Evolutionary conservation across 306 rosid species (phyloP).

Genomic region (Albizia julibrissin): DNA sequence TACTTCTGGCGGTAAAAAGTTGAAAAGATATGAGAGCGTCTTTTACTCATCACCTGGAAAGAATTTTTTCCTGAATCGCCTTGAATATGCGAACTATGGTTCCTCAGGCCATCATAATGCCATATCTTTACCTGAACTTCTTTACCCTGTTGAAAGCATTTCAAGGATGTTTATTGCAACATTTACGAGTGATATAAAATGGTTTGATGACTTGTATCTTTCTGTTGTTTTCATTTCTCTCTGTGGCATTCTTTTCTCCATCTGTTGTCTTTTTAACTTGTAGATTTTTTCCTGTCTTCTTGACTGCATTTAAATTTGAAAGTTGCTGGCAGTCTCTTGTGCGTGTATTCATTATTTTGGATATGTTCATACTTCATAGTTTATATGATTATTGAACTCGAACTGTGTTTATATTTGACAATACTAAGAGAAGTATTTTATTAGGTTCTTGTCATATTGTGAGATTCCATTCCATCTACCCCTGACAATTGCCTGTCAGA

Average conservation of each 20-base stretch:
- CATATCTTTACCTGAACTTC: conserved; percentile 67
- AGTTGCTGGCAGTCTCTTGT: conserved; percentile 3
- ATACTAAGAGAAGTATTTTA: conserved; percentile 31
- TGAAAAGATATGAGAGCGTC: conserved; percentile 9
- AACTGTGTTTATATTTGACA: conserved; percentile 16
- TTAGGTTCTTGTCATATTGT: conserved; percentile 73
- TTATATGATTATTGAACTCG: conserved; percentile 7
- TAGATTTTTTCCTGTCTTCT: background rate
- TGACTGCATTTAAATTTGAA: conserved; percentile 12
- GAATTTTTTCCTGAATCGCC: conserved; percentile 67
- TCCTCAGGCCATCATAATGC: conserved; percentile 35
- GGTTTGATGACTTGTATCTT: conserved; percentile 49
- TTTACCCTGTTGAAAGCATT: conserved; percentile 66
- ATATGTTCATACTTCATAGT: background rate
- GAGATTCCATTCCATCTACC: conserved; percentile 70
- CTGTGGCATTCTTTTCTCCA: conserved; percentile 2
- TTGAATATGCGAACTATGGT: conserved; percentile 35
- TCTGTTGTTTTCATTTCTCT: conserved; percentile 30
- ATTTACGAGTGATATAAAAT: conserved; percentile 71
- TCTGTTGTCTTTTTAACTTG: background rate
- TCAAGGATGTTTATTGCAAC: conserved; percentile 73
- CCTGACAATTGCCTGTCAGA: conserved; percentile 73
- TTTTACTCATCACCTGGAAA: conserved; percentile 59
- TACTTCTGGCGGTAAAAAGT: conserved; percentile 28
- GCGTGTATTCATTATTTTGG: conserved; percentile 3